Evolutionary conservation across 805 yeast genomes (phyloP), one percentile per base, ranked within the genome.

Genomic region (Pichia californica): DNA sequence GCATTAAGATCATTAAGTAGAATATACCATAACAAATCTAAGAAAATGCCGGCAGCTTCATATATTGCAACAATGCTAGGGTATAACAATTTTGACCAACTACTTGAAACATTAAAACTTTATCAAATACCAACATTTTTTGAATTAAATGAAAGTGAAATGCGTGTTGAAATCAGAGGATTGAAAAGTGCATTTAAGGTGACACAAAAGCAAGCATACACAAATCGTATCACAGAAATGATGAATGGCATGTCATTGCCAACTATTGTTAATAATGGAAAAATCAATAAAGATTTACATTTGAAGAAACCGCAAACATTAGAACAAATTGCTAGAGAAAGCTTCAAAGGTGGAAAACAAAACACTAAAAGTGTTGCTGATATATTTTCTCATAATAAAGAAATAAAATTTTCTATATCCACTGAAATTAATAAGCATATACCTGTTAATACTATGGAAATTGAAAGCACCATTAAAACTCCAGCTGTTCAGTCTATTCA

Each of bases 1-100:
- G 88, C 91, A 0, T 57, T 91, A 44, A 77, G 76, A 52, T 67
- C 87, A 0, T 68, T 93, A 66, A 66, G 83, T 4, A 68, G 76
- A 45, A 67, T 88, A 0, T 73, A 77, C 45, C 95, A 89, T 55
- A 71, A 80, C 2, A 81, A 78, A 45, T 81, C 87, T 2, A 83
- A 77, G 52, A 82, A 88, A 1, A 76, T 81, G 47, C 69, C 79
- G 6, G 48, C 49, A 4, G 69, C 77, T 0, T 53, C 56, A 2
- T 58, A 72, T 9, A 59, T 89, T 14, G 59, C 63, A 16, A 58
- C 63, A 1, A 58, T 77, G 49, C 68, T 93, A 18, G 83, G 88
- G 0, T 91, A 85, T 58, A 88, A 86, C 53, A 61, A 72, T n/a
- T 53, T 62, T 0, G 73, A 70, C 0, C 78, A 80, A 40, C 55